phyloP scores from a whole-genome alignment of 768 basidiomycete species.

The Leccinum subgranulosum region DNA sequence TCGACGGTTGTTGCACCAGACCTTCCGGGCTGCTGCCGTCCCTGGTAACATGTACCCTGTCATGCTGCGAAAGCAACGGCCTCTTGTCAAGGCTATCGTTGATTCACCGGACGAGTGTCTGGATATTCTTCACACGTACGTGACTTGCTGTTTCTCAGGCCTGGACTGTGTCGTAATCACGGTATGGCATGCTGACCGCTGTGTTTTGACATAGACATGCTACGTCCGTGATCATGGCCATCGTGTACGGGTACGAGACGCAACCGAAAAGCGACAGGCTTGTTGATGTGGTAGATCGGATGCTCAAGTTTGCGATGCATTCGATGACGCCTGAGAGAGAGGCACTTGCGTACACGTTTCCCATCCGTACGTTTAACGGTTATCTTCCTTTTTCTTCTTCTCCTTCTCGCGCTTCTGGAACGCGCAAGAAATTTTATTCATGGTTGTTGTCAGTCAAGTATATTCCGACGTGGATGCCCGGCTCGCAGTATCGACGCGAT shows the following conservation, averaged over 20 bases:
- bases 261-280: neutral
- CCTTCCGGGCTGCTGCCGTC: constrained; percentile 8
- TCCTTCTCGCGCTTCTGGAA: neutral
- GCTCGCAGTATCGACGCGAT: constrained; percentile 1
- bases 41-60: constrained; percentile 4
- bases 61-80: constrained; percentile 5
- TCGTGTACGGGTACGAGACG: constrained; percentile 9
- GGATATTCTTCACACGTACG: constrained; percentile 12
- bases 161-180: neutral
- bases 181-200: neutral
- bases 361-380: neutral
- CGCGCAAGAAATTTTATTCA: neutral
- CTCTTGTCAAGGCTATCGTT: constrained; percentile 7
- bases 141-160: neutral
- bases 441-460: constrained; percentile 1
- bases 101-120: neutral
- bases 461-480: constrained; percentile 8
- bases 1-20: constrained; percentile 19
- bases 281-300: neutral
- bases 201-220: constrained; percentile 2
- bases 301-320: neutral
- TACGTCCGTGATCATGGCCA: constrained; percentile 24
- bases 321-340: constrained; percentile 4
- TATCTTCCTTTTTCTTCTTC: neutral
- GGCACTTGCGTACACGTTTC: neutral